Evolutionary conservation across 2,329 filamentous ascomycete species (phyloP), one percentile per base, ranked within the genome.

Genomic region (Colletotrichum musicola): DNA sequence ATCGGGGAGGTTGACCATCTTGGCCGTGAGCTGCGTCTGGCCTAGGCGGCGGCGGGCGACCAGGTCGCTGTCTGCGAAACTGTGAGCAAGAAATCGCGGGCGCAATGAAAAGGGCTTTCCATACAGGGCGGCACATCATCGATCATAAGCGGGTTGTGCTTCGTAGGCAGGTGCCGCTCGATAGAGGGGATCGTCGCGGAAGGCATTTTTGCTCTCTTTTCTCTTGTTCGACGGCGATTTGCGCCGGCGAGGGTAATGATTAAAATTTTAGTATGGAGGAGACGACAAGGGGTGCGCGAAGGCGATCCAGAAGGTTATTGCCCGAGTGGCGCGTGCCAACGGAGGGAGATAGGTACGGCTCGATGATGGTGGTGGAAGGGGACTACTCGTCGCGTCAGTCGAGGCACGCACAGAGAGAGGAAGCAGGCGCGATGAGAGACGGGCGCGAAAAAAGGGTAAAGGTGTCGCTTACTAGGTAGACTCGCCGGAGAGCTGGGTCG

Each of bases 1-100:
- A 71, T 93, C 91, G 79, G 90, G 89, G n/a, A 91, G 84, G 74
- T 92, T 90, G 40, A 91, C 90, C 75, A 94, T 90, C 83, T 94
- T 96, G 60, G 95, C 90, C 10, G 91, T 90, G 72, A 99, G 87
- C 81, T 97, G 93, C 25, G 96, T 99, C 82, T 97, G 95, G 54
- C 95, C 96, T 53, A 99, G 87, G 74, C 95, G 93, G 76, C 96
- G 92, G 77, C 94, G 91, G 79, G 91, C 85, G 72, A 98, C 89
- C 64, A 98, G 90, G 70, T 93, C 91, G 70, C 85, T 79, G 80
- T 92, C 92, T 94, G 75, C 61, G 64, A 16, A 60, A 53, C n/a
- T 27, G 44, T 46, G 42, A 71, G 70, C 30, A 51, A 55, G 27
- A 57, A 16, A 22, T 51, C 70, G 68, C 61, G 70, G 72, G 70